phyloP scores from a whole-genome alignment of 2,329 filamentous ascomycete species.

The Rhynchosporium agropyri region DNA sequence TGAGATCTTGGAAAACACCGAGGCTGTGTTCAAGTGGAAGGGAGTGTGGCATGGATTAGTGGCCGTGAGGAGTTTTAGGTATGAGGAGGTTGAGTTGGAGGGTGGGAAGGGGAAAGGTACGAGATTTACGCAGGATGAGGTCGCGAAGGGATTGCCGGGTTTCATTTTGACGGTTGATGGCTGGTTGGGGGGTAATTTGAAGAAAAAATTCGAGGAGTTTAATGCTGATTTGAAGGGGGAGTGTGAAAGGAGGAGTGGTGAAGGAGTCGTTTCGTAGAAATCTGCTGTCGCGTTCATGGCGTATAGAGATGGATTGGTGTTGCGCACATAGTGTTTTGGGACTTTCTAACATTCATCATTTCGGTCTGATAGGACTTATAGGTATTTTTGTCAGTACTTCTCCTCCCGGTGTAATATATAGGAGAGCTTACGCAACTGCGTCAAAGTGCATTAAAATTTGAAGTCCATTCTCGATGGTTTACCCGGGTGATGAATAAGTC shows the following conservation, averaged over 20 bases:
- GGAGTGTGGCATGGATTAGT: background rate
- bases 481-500: no score
- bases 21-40: background rate
- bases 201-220: slow-evolving; percentile 11
- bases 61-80: background rate
- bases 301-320: background rate
- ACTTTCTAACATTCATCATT: background rate
- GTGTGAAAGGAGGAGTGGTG: background rate
- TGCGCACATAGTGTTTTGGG: background rate
- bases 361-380: no score
- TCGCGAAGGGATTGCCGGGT: slow-evolving; percentile 12
- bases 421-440: no score
- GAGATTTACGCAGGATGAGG: slow-evolving; percentile 12
- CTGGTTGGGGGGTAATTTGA: slow-evolving; percentile 7
- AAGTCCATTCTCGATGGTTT: no score
- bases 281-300: background rate
- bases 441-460: no score
- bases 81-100: background rate
- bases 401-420: no score
- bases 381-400: no score
- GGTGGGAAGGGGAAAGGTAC: background rate
- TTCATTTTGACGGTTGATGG: slow-evolving; percentile 10
- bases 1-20: background rate
- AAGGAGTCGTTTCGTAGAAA: background rate
- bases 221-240: slow-evolving; percentile 4